phyloP scores from a whole-genome alignment of 495 filamentous ascomycete genomes.

The Aspergillus funiculosus region DNA sequence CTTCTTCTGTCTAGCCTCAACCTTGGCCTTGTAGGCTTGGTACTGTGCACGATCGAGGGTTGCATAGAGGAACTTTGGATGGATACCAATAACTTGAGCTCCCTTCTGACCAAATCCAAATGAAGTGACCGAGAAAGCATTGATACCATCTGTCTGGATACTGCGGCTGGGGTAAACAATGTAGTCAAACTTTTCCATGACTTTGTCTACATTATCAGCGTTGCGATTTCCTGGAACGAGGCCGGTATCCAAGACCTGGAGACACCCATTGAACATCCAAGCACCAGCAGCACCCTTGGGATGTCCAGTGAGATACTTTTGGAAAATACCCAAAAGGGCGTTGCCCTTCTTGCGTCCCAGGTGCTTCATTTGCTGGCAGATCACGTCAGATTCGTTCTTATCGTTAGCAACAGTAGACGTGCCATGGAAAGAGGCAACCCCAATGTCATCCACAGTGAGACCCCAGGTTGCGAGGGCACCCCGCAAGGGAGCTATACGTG shows the following conservation, averaged over 20 bases:
- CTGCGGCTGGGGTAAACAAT: conserved; percentile 92
- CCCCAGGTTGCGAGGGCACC: conserved; percentile 96
- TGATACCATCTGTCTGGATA: conserved; percentile 96
- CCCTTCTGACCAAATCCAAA: conserved; percentile 99
- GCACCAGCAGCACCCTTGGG: conserved; percentile 98
- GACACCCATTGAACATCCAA: conserved; percentile 98
- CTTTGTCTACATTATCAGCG: conserved; percentile 92
- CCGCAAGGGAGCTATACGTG: conserved; percentile 87
- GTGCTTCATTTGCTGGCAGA: conserved; percentile 94
- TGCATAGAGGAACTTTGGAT: conserved; percentile 92
- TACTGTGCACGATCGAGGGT: conserved; percentile 85
- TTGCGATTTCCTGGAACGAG: conserved; percentile 96
- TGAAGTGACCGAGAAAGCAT: conserved; percentile 96
- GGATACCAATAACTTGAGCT: conserved; percentile 93
- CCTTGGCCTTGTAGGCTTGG: conserved; percentile 75
- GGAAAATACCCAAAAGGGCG: conserved; percentile 94
- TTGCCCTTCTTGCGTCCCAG: conserved; percentile 95
- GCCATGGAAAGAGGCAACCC: conserved; percentile 95
- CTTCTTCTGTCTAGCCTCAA: conserved; percentile 90
- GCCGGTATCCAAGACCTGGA: conserved; percentile 90
- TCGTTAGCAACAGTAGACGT: conserved; percentile 98
- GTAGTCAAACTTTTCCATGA: conserved; percentile 95
- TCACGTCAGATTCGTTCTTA: conserved; percentile 98
- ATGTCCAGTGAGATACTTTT: conserved; percentile 98
- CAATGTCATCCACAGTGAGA: conserved; percentile 93